Percentiles rank a stretch among this genome's conserved stretches.
Evolutionary conservation across 2,329 filamentous ascomycete genomes (phyloP).

Genomic region (Trichothecium sympodiale): DNA sequence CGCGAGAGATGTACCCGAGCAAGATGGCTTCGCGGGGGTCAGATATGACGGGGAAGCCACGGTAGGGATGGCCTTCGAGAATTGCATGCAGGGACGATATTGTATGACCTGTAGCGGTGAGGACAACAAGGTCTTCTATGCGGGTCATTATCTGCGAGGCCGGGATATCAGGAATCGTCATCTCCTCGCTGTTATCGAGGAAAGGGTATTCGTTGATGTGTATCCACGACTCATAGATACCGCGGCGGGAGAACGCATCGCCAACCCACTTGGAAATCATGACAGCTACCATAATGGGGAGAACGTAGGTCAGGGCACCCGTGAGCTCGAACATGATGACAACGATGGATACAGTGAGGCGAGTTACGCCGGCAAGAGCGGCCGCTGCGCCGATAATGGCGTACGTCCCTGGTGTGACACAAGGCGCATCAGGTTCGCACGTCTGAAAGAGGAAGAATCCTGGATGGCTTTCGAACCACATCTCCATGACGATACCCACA

Average conservation of each 20-base stretch:
- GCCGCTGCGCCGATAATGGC: conserved; percentile 93
- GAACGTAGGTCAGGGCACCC: conserved; percentile 86
- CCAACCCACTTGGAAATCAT: conserved; percentile 98
- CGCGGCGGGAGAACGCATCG: conserved; percentile 82
- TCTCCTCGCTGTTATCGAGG: conserved; percentile 81
- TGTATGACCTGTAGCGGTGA: conserved; percentile 81
- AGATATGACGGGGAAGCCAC: conserved; percentile 84
- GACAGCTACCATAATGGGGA: conserved; percentile 98
- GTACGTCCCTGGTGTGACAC: conserved; percentile 89
- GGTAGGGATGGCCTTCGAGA: conserved; percentile 64
- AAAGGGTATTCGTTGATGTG: conserved; percentile 92
- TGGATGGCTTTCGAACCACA: conserved; percentile 72
- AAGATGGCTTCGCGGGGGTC: conserved; percentile 68
- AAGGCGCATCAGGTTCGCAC: conserved; percentile 77
- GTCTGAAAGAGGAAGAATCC: conserved; percentile 65
- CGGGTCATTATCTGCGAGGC: conserved; percentile 87
- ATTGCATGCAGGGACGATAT: conserved; percentile 63
- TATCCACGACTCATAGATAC: conserved; percentile 98
- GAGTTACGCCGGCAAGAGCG: conserved; percentile 83
- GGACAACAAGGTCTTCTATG: conserved; percentile 78
- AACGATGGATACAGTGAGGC: conserved; percentile 96
- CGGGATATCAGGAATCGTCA: conserved; percentile 69
- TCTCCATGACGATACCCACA: conserved; percentile 78
- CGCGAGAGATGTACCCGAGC: conserved; percentile 87
- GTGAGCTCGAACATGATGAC: conserved; percentile 99